Evolutionary conservation across 305 asterid species (phyloP).

Genomic region (Fraxinus greggii): DNA sequence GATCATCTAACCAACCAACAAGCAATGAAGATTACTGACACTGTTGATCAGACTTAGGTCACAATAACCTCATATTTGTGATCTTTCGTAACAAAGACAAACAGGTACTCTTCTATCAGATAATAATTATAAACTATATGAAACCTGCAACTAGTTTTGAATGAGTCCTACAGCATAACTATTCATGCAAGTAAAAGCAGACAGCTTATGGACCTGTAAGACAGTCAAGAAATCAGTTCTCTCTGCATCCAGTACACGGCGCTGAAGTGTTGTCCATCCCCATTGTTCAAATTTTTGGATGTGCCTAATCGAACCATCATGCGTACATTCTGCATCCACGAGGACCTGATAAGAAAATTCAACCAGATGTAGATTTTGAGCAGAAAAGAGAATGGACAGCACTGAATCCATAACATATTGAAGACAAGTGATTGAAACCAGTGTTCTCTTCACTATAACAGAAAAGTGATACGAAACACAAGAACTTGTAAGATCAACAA

Average conservation of each 20-base stretch:
- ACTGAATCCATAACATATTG: neutral
- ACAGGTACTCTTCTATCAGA: neutral
- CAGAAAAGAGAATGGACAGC: slow-evolving; percentile 3
- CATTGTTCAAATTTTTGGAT: slow-evolving; percentile 91
- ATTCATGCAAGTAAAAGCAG: slow-evolving; percentile 13
- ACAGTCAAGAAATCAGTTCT: slow-evolving; percentile 71
- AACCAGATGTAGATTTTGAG: slow-evolving; percentile 26
- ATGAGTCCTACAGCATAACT: neutral
- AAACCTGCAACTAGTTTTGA: neutral
- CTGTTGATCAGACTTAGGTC: neutral
- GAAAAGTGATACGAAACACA: slow-evolving; percentile 4
- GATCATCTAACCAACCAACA: neutral
- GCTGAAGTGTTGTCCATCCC: slow-evolving; percentile 93
- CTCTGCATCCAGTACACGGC: slow-evolving; percentile 89
- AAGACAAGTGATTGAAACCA: neutral
- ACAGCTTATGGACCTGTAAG: slow-evolving; percentile 59
- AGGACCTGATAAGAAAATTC: slow-evolving; percentile 59
- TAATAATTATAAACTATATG: slow-evolving; percentile 9
- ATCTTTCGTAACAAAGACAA: slow-evolving; percentile 4
- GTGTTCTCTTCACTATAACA: neutral
- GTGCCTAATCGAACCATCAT: slow-evolving; percentile 88
- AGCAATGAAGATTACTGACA: neutral
- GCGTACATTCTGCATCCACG: slow-evolving; percentile 98
- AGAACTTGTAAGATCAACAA: neutral
- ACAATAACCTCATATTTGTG: neutral